Conservation (phyloP, 2,329 filamentous ascomycete species). For the Drechslerella coelobrocha region DNA sequence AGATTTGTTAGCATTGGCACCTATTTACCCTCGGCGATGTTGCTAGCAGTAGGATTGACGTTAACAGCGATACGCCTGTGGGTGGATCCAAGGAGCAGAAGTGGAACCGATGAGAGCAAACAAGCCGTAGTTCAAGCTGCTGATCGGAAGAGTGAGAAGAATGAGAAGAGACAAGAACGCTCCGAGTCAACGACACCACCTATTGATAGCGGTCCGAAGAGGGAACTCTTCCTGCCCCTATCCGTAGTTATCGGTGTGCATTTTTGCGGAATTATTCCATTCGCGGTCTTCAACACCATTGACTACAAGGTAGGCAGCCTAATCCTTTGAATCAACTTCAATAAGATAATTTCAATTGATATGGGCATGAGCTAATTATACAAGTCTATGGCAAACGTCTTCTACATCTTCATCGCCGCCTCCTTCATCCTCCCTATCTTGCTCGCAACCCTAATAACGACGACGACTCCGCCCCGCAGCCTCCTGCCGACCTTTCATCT, state of each 20-base stretch:
- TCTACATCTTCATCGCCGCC: slow-evolving; percentile 65
- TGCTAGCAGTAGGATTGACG: slow-evolving; percentile 90
- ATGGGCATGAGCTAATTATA: slow-evolving; percentile 1
- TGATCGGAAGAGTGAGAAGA: slow-evolving; percentile 46
- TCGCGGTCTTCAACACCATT: slow-evolving; percentile 84
- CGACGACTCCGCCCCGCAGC: slow-evolving; percentile 61
- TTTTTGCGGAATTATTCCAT: slow-evolving; percentile 76
- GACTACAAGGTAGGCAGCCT: slow-evolving; percentile 67
- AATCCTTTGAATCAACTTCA: not conserved
- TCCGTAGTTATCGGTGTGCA: slow-evolving; percentile 75
- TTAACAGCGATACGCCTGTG: slow-evolving; percentile 95
- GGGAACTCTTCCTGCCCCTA: slow-evolving; percentile 75
- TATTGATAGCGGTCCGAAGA: slow-evolving; percentile 62
- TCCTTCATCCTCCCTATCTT: slow-evolving; percentile 67
- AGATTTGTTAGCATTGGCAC: slow-evolving; percentile 98
- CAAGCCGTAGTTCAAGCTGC: slow-evolving; percentile 48
- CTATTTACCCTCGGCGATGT: slow-evolving; percentile 96
- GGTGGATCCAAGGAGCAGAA: slow-evolving; percentile 75
- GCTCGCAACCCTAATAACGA: slow-evolving; percentile 65
- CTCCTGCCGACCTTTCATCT: slow-evolving; percentile 73
- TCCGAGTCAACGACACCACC: slow-evolving; percentile 55
- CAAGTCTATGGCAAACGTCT: slow-evolving; percentile 68
- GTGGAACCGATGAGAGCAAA: slow-evolving; percentile 53
- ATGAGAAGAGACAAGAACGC: slow-evolving; percentile 36
- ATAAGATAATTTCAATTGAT: slow-evolving; percentile 31